Evolutionary conservation across 495 filamentous ascomycete species (phyloP).

Genomic region (Rhypophila decipiens): DNA sequence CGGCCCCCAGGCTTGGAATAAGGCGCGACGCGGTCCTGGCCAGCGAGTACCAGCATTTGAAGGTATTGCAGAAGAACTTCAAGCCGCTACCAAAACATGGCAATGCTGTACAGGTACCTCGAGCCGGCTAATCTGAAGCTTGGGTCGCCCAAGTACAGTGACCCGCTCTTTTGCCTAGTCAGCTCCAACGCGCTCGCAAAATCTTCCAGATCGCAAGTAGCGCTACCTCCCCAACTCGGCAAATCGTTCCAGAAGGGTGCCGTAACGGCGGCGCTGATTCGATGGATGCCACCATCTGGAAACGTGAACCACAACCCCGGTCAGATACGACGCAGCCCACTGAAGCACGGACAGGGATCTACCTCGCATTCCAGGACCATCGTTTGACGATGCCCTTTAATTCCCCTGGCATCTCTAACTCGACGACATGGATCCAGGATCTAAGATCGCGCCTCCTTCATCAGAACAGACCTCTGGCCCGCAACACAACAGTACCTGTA

Average conservation of each 20-base stretch:
- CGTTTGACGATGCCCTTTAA: conserved; percentile 24
- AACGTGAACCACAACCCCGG: conserved; percentile 20
- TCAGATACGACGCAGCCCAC: conserved; percentile 23
- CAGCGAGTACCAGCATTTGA: too few species aligned
- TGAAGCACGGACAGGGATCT: conserved; percentile 28
- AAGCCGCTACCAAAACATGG: not conserved
- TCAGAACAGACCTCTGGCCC: conserved; percentile 23
- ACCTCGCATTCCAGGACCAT: conserved; percentile 19
- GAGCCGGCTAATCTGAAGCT: conserved; percentile 17
- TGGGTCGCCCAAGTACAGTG: conserved; percentile 7
- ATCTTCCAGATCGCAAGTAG: conserved; percentile 10
- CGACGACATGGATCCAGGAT: conserved; percentile 30
- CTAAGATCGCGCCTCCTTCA: conserved; percentile 17
- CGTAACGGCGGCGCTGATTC: conserved; percentile 16
- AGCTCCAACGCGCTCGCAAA: conserved; percentile 5
- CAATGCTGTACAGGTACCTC: conserved; percentile 10
- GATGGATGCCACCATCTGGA: conserved; percentile 11
- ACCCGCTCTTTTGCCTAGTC: conserved; percentile 19
- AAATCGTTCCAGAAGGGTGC: conserved; percentile 27
- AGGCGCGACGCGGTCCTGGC: not conserved
- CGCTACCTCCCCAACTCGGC: conserved; percentile 17
- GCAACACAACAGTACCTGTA: conserved; percentile 21
- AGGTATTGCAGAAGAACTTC: too few species aligned
- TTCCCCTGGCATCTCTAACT: conserved; percentile 20
- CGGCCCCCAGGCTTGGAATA: conserved; percentile 10